Base-by-base conservation (phyloP, 1,284 basidiomycete species). In the Gymnopus androsaceus region DNA sequence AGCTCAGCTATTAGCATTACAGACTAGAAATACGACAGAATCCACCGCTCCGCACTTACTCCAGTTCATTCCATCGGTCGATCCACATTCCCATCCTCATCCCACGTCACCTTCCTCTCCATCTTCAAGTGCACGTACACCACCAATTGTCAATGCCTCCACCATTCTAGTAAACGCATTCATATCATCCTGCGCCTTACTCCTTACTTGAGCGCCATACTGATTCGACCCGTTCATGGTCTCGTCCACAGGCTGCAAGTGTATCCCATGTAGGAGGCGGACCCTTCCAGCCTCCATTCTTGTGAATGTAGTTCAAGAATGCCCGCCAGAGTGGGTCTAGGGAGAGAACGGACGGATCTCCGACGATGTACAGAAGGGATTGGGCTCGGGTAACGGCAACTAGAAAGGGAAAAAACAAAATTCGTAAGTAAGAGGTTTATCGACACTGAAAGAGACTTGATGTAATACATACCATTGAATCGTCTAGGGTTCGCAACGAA, bases 401-500 rank as follows among this genome's bases (percentile, higher is more conserved):
- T 85, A n/a, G n/a, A n/a, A n/a, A n/a, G n/a, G n/a, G n/a, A n/a
- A n/a, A n/a, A n/a, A n/a, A n/a, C n/a, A n/a, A n/a, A n/a, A n/a
- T n/a, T n/a, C n/a, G n/a, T n/a, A 17, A 17, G n/a, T n/a, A 15
- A 34, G 51, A 8, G 19, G 31, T 45, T 28, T 9, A 55, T 28
- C 30, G 17, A 30, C 15, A 46, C 27, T 31, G 38, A 50, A 38
- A 27, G 27, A 54, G 15, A 44, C 21, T 23, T 21, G 4, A 33
- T 21, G 46, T 52, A 9, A n/a, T 14, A 1, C 6, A 14, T 30
- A 85, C 85, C 85, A 63, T 88, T 87, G 69, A 88, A 82, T 7
- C 85, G 80, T 9, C 79, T 75, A 41, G 78, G 77, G 62, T 80
- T 82, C 4, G 84, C 82, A 3, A 87, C 83, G 59, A 88, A 87